Conservation (phyloP, 1,284 basidiomycete species). For the Quambalaria eucalypti region DNA sequence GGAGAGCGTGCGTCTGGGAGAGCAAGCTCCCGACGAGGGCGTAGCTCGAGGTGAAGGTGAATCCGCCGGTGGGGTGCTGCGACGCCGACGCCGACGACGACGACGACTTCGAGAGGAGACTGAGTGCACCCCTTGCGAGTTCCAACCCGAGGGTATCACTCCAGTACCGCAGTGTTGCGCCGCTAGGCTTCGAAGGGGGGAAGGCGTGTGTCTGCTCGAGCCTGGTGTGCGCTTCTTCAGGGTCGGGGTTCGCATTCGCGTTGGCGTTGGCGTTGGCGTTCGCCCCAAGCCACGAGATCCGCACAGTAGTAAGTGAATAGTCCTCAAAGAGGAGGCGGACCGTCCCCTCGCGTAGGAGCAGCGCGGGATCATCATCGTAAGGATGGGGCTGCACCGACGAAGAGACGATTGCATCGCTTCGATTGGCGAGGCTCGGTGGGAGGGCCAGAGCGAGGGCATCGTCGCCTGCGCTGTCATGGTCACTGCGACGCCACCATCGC, state of each 20-base stretch:
- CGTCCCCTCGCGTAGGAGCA: too few relatives aligned
- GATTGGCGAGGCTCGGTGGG: constrained; percentile 23
- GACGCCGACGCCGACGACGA: too few relatives aligned
- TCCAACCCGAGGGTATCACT: constrained; percentile 67
- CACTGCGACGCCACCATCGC: constrained; percentile 33
- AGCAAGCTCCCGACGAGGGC: constrained; percentile 47
- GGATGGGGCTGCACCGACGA: neutral
- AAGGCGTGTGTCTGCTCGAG: constrained; percentile 19
- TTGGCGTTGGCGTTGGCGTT: too few relatives aligned
- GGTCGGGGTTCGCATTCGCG: too few relatives aligned
- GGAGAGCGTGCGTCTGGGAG: neutral
- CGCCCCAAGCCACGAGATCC: constrained; percentile 22
- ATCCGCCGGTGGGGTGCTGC: neutral
- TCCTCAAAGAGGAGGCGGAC: constrained; percentile 32
- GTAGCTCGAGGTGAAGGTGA: constrained; percentile 56
- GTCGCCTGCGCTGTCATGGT: constrained; percentile 9
- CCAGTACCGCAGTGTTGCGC: constrained; percentile 61
- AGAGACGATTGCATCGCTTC: constrained; percentile 21
- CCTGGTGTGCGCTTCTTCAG: constrained; percentile 20
- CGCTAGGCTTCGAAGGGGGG: constrained; percentile 20
- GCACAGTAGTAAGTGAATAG: constrained; percentile 26
- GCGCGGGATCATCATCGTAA: neutral
- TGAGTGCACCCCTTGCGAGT: constrained; percentile 53
- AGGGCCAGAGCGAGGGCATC: constrained; percentile 17
- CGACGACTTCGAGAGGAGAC: too few relatives aligned